Percentiles rank a stretch among this genome's conserved stretches.
phyloP scores from a whole-genome alignment of 192 early-diverging fungal species.

The Backusella luteola region DNA sequence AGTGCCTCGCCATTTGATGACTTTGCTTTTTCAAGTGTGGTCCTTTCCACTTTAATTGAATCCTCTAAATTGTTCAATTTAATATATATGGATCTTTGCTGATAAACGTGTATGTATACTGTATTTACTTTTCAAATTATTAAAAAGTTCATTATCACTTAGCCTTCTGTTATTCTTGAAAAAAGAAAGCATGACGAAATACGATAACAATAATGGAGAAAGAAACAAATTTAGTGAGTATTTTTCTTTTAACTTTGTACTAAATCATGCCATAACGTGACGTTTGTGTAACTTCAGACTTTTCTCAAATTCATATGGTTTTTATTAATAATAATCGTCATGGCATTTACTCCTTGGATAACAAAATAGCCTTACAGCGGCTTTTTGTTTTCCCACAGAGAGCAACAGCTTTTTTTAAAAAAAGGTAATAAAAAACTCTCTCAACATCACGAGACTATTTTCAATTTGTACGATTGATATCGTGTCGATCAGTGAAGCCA shows the following conservation, averaged over 20 bases:
- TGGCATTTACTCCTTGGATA: background rate
- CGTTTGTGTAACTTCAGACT: background rate
- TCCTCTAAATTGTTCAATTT: background rate
- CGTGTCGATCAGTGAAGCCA: background rate
- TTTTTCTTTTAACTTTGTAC: conserved; percentile 2
- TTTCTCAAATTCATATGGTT: background rate
- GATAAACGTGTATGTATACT: background rate
- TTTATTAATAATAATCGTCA: background rate
- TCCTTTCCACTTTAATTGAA: background rate
- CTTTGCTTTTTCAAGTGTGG: conserved; percentile 1
- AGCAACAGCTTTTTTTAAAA: background rate
- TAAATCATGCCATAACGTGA: conserved; percentile 3
- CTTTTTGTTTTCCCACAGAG: background rate
- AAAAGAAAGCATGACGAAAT: background rate
- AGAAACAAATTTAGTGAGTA: background rate
- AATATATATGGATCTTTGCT: background rate
- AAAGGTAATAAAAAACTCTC: too few species aligned
- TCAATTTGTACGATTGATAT: background rate
- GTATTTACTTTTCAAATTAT: conserved; percentile 2
- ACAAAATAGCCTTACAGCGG: background rate
- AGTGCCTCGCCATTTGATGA: background rate
- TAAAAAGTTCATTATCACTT: background rate
- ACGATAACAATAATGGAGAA: background rate
- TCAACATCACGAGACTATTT: too few species aligned
- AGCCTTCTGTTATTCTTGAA: background rate